These are phyloP conservation scores for Amphicarpaea edgeworthii DNA, from an alignment of 306 rosid genomes.

Conservation along the genomic window DNA sequence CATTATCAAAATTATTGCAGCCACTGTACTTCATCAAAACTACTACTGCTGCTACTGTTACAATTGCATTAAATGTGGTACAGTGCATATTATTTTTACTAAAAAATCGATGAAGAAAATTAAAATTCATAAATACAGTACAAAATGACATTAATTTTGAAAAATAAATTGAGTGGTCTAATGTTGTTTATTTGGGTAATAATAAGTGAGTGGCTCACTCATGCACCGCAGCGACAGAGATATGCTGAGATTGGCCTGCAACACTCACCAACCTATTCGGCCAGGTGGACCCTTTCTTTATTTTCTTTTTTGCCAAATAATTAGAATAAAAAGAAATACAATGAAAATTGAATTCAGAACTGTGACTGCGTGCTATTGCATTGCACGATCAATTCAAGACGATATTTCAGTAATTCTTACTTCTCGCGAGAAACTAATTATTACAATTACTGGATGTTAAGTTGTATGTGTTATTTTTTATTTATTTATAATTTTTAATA, in stretches of 20 bases:
- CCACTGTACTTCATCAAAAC: background rate
- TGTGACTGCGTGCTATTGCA: background rate
- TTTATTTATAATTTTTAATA: background rate
- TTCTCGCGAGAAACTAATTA: background rate
- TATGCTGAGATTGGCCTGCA: background rate
- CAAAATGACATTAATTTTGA: background rate
- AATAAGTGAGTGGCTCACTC: background rate
- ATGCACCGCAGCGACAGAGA: slow-evolving; percentile 29
- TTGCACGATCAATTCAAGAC: background rate
- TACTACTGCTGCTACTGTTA: background rate
- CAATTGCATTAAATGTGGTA: background rate
- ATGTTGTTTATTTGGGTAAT: background rate
- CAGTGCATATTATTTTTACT: background rate
- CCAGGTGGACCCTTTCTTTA: background rate
- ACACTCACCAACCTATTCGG: slow-evolving; percentile 30
- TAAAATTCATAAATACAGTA: background rate
- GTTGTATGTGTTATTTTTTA: no score
- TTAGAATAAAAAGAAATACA: background rate
- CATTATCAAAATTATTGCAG: background rate
- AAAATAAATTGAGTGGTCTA: background rate
- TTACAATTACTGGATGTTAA: no score
- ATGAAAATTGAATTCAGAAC: background rate
- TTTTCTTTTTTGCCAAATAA: background rate
- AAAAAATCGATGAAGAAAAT: background rate
- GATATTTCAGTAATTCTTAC: background rate